Evolutionary conservation across 192 early-diverging fungal species (phyloP).

Genomic region (Linnemannia schmuckeri): DNA sequence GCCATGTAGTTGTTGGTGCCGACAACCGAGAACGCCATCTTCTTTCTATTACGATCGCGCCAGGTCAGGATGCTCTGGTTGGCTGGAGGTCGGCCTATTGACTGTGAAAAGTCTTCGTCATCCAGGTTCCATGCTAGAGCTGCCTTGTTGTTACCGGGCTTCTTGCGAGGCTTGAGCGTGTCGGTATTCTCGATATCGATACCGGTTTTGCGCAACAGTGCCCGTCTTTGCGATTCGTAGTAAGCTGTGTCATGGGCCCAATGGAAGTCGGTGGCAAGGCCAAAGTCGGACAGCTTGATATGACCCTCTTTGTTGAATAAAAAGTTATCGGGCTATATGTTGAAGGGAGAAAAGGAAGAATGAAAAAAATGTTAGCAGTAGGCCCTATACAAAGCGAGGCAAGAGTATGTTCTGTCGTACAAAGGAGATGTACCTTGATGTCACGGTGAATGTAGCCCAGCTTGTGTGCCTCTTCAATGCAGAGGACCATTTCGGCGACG

Average conservation of each 20-base stretch:
- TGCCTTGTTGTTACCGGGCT: slow-evolving; percentile 35
- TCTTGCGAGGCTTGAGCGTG: slow-evolving; percentile 55
- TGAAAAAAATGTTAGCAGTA: background rate
- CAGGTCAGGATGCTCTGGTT: slow-evolving; percentile 70
- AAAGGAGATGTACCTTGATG: slow-evolving; percentile 66
- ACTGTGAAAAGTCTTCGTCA: slow-evolving; percentile 64
- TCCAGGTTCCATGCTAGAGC: slow-evolving; percentile 50
- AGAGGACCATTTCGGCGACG: slow-evolving; percentile 87
- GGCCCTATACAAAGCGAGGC: background rate
- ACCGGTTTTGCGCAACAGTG: slow-evolving; percentile 61
- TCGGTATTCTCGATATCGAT: slow-evolving; percentile 62
- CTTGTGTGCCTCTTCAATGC: slow-evolving; percentile 84
- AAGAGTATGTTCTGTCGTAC: background rate
- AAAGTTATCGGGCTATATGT: slow-evolving; percentile 78
- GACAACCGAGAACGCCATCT: slow-evolving; percentile 83
- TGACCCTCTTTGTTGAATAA: slow-evolving; percentile 76
- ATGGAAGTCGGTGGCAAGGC: slow-evolving; percentile 77
- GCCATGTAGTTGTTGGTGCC: slow-evolving; percentile 97
- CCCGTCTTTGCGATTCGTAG: slow-evolving; percentile 69
- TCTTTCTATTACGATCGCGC: slow-evolving; percentile 62
- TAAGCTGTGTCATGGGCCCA: slow-evolving; percentile 74
- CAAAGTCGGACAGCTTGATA: slow-evolving; percentile 79
- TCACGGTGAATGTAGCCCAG: slow-evolving; percentile 78
- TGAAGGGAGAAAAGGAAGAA: background rate
- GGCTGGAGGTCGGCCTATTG: slow-evolving; percentile 43